A percentile compares a stretch with the other conserved stretches of the same genome.
phyloP scores from a whole-genome alignment of 352 stramenopile species.

The Pythium insidiosum region DNA sequence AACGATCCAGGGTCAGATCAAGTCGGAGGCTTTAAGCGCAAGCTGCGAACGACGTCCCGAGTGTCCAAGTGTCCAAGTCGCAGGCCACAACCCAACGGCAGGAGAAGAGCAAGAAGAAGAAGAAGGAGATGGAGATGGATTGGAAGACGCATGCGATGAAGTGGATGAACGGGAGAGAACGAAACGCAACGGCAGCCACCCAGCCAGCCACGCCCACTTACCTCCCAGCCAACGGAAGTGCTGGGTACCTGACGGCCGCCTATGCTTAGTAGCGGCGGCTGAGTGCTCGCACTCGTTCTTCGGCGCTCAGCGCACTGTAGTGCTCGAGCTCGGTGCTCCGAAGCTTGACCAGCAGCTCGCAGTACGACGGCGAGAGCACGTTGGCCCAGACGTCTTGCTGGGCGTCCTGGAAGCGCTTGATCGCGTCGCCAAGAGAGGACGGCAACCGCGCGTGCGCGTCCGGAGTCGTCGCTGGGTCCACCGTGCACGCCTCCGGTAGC shows the following conservation, averaged over 20 bases:
- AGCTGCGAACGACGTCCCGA: too few relatives aligned
- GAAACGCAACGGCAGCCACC: too few relatives aligned
- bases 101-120: too few relatives aligned
- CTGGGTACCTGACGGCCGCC: background rate
- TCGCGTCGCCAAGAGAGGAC: slow-evolving; percentile 12
- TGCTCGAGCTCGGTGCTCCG: slow-evolving; percentile 10
- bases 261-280: slow-evolving; percentile 2
- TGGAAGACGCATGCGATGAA: too few relatives aligned
- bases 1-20: too few relatives aligned
- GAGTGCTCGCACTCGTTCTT: slow-evolving; percentile 4
- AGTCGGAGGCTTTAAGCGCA: too few relatives aligned
- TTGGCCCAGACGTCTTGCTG: slow-evolving; percentile 4
- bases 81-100: too few relatives aligned
- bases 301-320: slow-evolving; percentile 4
- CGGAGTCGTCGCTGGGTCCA: slow-evolving; percentile 9
- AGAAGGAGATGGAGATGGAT: too few relatives aligned
- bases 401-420: slow-evolving; percentile 1
- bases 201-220: too few relatives aligned
- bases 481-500: slow-evolving; percentile 2
- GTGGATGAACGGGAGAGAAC: too few relatives aligned
- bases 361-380: slow-evolving; percentile 11
- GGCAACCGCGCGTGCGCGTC: slow-evolving; percentile 4
- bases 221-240: too few relatives aligned
- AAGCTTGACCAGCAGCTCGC: slow-evolving; percentile 7
- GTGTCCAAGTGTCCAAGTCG: too few relatives aligned